phyloP scores from a whole-genome alignment of 768 basidiomycete species.

The Lactifluus pinguis region DNA sequence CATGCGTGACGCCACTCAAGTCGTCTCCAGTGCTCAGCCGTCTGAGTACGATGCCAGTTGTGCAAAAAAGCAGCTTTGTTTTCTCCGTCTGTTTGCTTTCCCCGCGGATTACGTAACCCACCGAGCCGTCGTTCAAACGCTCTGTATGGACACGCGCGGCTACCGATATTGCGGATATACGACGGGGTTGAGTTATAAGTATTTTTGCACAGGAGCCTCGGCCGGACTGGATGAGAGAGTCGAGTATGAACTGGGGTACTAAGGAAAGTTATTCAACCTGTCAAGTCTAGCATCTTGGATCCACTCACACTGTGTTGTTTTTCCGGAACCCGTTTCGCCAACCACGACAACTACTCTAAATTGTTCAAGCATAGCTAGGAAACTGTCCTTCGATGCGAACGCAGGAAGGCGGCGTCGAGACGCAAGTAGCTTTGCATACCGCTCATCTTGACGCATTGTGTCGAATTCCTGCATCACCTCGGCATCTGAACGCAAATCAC shows the following conservation, averaged over 20 bases:
- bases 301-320: constrained; percentile 72
- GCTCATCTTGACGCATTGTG: constrained; percentile 31
- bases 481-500: constrained; percentile 38
- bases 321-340: constrained; percentile 90
- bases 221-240: constrained; percentile 58
- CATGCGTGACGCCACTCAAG: constrained; percentile 64
- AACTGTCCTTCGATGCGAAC: constrained; percentile 54
- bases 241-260: constrained; percentile 88
- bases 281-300: not conserved
- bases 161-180: constrained; percentile 83
- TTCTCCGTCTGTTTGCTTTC: constrained; percentile 58
- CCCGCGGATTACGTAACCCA: constrained; percentile 86
- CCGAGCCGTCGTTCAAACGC: constrained; percentile 62
- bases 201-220: constrained; percentile 63
- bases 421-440: constrained; percentile 49
- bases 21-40: constrained; percentile 67
- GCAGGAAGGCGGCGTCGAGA: constrained; percentile 64
- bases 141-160: constrained; percentile 82
- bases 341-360: constrained; percentile 75
- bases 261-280: not conserved
- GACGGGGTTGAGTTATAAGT: constrained; percentile 81
- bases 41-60: constrained; percentile 86
- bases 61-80: constrained; percentile 82
- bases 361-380: constrained; percentile 46
- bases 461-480: constrained; percentile 50